phyloP scores from a whole-genome alignment of 495 filamentous ascomycete species.

The Tuber calosporum region DNA sequence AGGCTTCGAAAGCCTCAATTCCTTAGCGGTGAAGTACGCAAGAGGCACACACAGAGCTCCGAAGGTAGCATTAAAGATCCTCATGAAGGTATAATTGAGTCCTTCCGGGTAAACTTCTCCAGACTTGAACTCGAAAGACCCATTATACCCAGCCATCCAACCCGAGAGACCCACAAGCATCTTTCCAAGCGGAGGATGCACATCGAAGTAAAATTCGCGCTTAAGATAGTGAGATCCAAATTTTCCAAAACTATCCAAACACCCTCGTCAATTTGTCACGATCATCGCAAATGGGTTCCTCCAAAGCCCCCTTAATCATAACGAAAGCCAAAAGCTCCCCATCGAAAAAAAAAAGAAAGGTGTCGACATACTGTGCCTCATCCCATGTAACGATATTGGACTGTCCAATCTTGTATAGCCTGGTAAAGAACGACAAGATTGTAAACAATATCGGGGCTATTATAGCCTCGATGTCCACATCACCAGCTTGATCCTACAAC shows the following conservation, averaged over 20 bases:
- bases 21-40: slow-evolving; percentile 88
- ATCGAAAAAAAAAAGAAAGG: slow-evolving; percentile 6
- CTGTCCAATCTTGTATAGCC: slow-evolving; percentile 88
- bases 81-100: slow-evolving; percentile 97
- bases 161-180: slow-evolving; percentile 96
- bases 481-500: slow-evolving; percentile 26
- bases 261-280: slow-evolving; percentile 19
- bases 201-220: slow-evolving; percentile 99
- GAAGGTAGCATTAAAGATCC: slow-evolving; percentile 92
- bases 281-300: background rate
- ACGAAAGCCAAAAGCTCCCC: background rate
- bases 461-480: slow-evolving; percentile 57
- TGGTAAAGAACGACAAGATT: slow-evolving; percentile 80
- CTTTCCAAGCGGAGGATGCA: slow-evolving; percentile 93
- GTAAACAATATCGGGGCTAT: slow-evolving; percentile 87
- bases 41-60: slow-evolving; percentile 86
- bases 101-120: slow-evolving; percentile 90
- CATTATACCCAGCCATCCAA: slow-evolving; percentile 94
- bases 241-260: slow-evolving; percentile 74
- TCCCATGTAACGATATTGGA: slow-evolving; percentile 98
- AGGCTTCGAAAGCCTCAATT: slow-evolving; percentile 74
- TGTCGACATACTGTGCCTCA: slow-evolving; percentile 77
- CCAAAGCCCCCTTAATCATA: background rate
- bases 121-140: slow-evolving; percentile 98
- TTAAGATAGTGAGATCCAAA: slow-evolving; percentile 98